Evolutionary conservation across 2,329 filamentous ascomycete genomes (phyloP), one percentile per base, ranked within the genome.

Genomic region (Cytospora schulzeri): DNA sequence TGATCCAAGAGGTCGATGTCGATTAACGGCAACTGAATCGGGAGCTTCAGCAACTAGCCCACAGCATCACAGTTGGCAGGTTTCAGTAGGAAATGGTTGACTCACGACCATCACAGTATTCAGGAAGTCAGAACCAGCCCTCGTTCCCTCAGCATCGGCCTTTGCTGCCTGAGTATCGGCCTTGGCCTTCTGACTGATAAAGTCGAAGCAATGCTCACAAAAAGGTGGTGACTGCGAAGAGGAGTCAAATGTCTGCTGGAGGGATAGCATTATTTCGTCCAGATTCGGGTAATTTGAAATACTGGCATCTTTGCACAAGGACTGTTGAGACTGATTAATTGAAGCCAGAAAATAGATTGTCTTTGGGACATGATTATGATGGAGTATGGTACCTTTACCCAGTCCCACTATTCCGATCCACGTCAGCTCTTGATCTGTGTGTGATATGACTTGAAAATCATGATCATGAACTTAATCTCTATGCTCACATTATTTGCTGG

Each of bases 401-500:
- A 55, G 35, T 55, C 29, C 53, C 53, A 55, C 53, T 55, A 55
- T 12, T 35, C 53, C 53, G n/a, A 55, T 55, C 6, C 12, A 35
- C 17, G 19, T 55, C 24, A 55, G 53, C 53, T 55, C 22, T 53
- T 55, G 15, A 33, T 24, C 53, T 22, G 29, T 12, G 11, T 35
- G 31, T 35, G 31, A 2, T 2, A 35, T 35, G 7, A 35, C 2
- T 9, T 35, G 7, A 35, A 11, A 14, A 2, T 35, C 2, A 35
- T 35, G 31, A 35, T 11, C 4, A 35, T 29, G 11, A 35, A 14
- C 31, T 14, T 22, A 7, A 35, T 35, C 11, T 55, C 4, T 24
- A 22, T 55, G 35, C 53, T 19, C 7, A 55, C 53, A 55, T 35
- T 55, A 29, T 55, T 55, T 19, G 29, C 53, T 38, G 53, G 53